A percentile compares a stretch with the other conserved stretches of the same genome.
Evolutionary conservation across 2,329 filamentous ascomycete genomes (phyloP).

Genomic region (Penicillium freii): DNA sequence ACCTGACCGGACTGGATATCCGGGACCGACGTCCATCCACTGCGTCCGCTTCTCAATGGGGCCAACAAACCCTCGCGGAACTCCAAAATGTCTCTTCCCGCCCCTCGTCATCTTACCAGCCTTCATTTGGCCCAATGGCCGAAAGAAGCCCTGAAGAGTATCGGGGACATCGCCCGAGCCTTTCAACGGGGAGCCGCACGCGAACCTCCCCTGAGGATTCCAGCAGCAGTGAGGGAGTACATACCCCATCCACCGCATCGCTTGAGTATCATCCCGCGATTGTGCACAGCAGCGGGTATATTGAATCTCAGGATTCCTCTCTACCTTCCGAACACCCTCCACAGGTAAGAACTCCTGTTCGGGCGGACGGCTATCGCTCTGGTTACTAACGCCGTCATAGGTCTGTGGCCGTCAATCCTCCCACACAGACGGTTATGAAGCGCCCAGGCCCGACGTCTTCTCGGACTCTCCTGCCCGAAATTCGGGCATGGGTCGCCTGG

Average conservation of each 20-base stretch:
- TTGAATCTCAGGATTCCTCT: constrained; percentile 43
- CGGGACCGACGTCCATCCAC: constrained; percentile 36
- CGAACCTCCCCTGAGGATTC: constrained; percentile 50
- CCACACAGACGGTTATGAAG: constrained; percentile 31
- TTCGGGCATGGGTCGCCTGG: constrained; percentile 48
- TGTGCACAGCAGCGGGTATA: constrained; percentile 48
- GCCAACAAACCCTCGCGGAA: constrained; percentile 46
- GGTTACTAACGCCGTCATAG: constrained; percentile 35
- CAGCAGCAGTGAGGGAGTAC: constrained; percentile 50
- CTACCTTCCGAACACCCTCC: constrained; percentile 38
- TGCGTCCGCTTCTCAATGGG: constrained; percentile 41
- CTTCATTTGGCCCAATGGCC: constrained; percentile 25
- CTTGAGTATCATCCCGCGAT: constrained; percentile 51
- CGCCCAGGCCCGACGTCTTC: constrained; percentile 30
- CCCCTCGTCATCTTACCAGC: constrained; percentile 37
- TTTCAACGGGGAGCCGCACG: constrained; percentile 30
- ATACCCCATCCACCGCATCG: constrained; percentile 48
- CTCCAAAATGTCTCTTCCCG: constrained; percentile 40
- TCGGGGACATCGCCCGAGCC: constrained; percentile 31
- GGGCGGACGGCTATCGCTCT: constrained; percentile 25
- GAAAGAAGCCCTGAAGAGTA: constrained; percentile 28
- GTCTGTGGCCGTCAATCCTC: constrained; percentile 34
- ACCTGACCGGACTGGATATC: constrained; percentile 46
- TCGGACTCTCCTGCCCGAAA: constrained; percentile 30
- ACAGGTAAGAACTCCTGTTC: constrained; percentile 40